Base-by-base conservation (phyloP, 495 filamentous ascomycete species). In the Penicillium pancosmium region DNA sequence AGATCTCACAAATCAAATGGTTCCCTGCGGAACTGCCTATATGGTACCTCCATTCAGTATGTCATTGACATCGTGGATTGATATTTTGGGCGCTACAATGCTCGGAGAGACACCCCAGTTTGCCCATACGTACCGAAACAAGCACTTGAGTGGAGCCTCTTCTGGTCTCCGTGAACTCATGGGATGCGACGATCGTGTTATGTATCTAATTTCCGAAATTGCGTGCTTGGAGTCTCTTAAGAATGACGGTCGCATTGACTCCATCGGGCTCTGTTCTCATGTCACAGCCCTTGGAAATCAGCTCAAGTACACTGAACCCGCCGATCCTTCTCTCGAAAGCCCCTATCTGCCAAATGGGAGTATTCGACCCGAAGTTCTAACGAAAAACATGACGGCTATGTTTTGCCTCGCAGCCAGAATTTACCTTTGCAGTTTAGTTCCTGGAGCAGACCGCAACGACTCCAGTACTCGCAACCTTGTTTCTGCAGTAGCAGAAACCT, bases 181-280 rank as follows among this genome's bases (percentile, higher is more conserved):
- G 94, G 94, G 94, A 55, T 98, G 94, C 73, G 94, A 98, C 56
- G 94, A 98, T 77, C 86, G 88, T 21, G 86, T 98, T 66, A 97
- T 98, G 94, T 98, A 96, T 69, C 82, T 98, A 60, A 96, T 98
- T 67, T 96, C 92, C 2, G 94, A 98, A 69, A 96, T 97, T 63
- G 90, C 93, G 19, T 98, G 94, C 74, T 81, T 98, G 41, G 94
- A 98, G 65, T 88, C 90, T 3, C 81, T 97, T 56, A 96, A 93
- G 80, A 75, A 77, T 33, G 88, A 92, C 33, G 88, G 88, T 41
- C 87, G 92, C 73, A 59, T 86, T 44, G 89, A 94, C 61, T 87
- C 91, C 63, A 84, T 96, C 58, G 80, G 87, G 43, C 83, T 97
- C 44, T 97, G 93, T 80, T 78, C 84, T 12, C 92, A 97, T 71